phyloP scores from a whole-genome alignment of 1,284 basidiomycete species.

The Cyathus pygmaeus region DNA sequence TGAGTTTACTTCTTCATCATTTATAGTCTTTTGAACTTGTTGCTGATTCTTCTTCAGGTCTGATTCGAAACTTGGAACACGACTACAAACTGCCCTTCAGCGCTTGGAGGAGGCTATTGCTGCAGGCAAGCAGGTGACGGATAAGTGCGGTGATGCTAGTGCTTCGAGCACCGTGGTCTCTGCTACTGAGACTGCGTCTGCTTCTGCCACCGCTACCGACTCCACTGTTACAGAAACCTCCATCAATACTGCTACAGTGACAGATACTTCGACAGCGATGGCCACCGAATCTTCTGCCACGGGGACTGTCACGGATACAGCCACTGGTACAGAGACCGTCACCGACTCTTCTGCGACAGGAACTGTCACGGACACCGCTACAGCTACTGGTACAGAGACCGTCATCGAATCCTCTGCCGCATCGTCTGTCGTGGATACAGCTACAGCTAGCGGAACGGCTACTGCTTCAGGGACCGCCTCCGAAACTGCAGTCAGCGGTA shows the following conservation, averaged over 20 bases:
- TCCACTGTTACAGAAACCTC: neutral
- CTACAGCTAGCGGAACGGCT: neutral
- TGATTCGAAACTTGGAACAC: neutral
- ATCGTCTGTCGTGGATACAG: neutral
- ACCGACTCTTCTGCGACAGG: too few relatives aligned
- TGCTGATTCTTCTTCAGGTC: neutral
- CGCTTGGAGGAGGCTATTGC: neutral
- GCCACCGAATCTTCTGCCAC: too few relatives aligned
- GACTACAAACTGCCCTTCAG: neutral
- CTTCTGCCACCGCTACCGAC: neutral
- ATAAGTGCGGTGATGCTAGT: neutral
- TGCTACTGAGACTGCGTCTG: neutral
- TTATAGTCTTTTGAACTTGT: too few relatives aligned
- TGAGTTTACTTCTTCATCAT: neutral
- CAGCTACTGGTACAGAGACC: neutral
- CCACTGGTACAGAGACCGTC: too few relatives aligned
- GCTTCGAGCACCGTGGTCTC: neutral
- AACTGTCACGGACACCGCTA: neutral
- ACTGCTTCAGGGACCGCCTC: neutral
- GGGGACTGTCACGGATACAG: too few relatives aligned
- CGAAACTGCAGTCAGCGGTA: neutral
- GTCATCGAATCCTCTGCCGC: too few relatives aligned
- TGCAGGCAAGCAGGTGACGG: neutral
- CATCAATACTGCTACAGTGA: neutral
- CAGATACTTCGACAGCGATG: neutral